Conservation (phyloP, 2,329 filamentous ascomycete genomes). For the Dactylellina haptotyla region DNA sequence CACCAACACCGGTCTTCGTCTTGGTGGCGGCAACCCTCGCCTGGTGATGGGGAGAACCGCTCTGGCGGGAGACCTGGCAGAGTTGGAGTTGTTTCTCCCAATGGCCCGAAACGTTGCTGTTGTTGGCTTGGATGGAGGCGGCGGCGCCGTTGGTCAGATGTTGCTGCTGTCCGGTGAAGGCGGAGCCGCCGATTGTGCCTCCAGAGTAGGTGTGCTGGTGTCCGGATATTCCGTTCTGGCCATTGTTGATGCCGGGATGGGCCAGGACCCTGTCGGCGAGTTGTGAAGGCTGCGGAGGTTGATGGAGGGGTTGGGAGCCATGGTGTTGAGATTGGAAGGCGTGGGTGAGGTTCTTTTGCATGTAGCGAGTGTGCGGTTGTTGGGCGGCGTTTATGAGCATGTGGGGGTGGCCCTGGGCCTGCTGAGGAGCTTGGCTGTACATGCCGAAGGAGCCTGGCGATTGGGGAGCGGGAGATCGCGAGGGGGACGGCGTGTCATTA, state of each 20-base stretch:
- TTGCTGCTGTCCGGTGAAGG: conserved; percentile 58
- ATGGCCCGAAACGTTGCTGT: conserved; percentile 64
- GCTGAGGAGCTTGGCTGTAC: conserved; percentile 55
- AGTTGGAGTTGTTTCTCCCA: conserved; percentile 89
- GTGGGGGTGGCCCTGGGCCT: conserved; percentile 57
- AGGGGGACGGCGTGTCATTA: conserved; percentile 67
- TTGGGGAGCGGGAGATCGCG: conserved; percentile 66
- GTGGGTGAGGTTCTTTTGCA: conserved; percentile 56
- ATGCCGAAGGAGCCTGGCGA: conserved; percentile 57
- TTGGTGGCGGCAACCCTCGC: conserved; percentile 56
- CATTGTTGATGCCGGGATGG: conserved; percentile 48
- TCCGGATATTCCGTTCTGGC: conserved; percentile 59
- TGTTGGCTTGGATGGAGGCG: conserved; percentile 42
- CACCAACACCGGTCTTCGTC: conserved; percentile 33
- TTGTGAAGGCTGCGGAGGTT: conserved; percentile 57
- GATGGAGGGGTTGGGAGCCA: conserved; percentile 59
- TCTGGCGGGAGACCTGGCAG: conserved; percentile 77
- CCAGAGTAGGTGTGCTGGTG: conserved; percentile 67
- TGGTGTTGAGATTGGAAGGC: conserved; percentile 59
- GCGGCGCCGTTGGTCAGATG: conserved; percentile 31
- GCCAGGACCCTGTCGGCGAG: conserved; percentile 42
- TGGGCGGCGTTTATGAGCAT: conserved; percentile 57
- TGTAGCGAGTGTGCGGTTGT: conserved; percentile 56
- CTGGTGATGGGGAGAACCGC: conserved; percentile 77
- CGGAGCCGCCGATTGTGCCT: conserved; percentile 63